Base-by-base conservation (phyloP, 306 rosid genomes). In the Sicyos baderoa region DNA sequence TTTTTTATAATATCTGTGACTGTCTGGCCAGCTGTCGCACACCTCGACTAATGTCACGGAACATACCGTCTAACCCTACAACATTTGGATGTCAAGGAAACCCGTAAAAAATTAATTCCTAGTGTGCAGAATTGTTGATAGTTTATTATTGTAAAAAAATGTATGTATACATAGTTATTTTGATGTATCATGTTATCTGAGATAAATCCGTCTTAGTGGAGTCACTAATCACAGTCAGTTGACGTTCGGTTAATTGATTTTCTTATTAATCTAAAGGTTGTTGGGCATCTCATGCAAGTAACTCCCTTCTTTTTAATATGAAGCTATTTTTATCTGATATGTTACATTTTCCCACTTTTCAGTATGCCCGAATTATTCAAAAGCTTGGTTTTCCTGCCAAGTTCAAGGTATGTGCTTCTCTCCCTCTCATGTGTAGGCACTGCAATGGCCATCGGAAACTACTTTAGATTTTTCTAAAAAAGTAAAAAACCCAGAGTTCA, bases 281-380 rank as follows among this genome's bases (percentile, higher is more conserved):
- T 47, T 15, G 49, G 18, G 16, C 19, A 0, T 70, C 74, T 70
- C 35, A 25, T 70, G 13, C 29, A 18, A 15, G 12, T 54, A 32
- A 15, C 73, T 1, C 14, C 62, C 63, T 6, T 50, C 44, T 44
- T 25, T 23, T 23, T 62, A 3, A 21, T 48, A 22, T 48, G 72
- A 65, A 55, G 37, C n/a, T 22, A 22, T 68, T 68, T 55, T 49
- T 47, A 77, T 25, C 73, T 82, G 14, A 79, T 32, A 13, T 48
- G 4, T 47, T 4, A 73, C 71, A 11, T 45, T 32, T 76, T 79
- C 23, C 76, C 27, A 23, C 66, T 47, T 14, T 49, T 58, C 87
- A 93, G 99, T 90, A 90, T 80, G 99, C 99, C 54, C 90, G 97
- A 40, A 85, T 93, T 49, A 90, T 93, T 76, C 97, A 90, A 70